Conservation (phyloP, 2,329 filamentous ascomycete species). For the Penicillium digitatum region DNA sequence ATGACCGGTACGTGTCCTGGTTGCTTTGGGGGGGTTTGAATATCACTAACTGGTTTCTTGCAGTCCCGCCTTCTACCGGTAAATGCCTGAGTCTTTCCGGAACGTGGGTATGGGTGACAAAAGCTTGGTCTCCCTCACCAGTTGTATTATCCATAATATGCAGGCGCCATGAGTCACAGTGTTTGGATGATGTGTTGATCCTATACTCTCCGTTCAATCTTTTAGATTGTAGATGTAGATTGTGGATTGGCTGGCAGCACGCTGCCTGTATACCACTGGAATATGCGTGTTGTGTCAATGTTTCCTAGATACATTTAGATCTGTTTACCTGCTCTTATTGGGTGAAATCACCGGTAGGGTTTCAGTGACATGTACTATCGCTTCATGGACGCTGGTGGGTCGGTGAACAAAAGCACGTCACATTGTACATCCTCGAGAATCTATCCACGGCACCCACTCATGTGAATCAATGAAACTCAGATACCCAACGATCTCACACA, state of each 20-base stretch:
- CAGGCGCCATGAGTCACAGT: slow-evolving; percentile 9
- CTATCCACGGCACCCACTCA: no score
- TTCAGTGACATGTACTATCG: not conserved
- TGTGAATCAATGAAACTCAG: no score
- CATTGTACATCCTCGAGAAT: no score
- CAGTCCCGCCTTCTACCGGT: slow-evolving; percentile 90
- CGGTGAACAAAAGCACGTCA: no score
- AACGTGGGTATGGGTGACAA: slow-evolving; percentile 18
- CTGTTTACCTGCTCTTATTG: not conserved
- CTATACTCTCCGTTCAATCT: not conserved
- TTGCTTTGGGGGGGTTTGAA: not conserved
- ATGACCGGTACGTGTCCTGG: slow-evolving; percentile 51
- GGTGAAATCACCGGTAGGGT: not conserved
- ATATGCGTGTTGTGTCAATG: not conserved
- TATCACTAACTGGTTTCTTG: slow-evolving; percentile 48
- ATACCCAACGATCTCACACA: no score
- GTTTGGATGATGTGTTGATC: not conserved
- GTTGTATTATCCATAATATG: slow-evolving; percentile 32
- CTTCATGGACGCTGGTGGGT: not conserved
- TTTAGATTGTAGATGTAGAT: not conserved
- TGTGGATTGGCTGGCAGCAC: not conserved
- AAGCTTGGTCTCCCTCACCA: slow-evolving; percentile 19
- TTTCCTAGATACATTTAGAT: no score
- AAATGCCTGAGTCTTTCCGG: slow-evolving; percentile 13
- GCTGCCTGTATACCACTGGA: not conserved